These are phyloP conservation scores for Macadamia integrifolia DNA, from an alignment of 164 flowering plant species.

Conservation along the genomic window DNA sequence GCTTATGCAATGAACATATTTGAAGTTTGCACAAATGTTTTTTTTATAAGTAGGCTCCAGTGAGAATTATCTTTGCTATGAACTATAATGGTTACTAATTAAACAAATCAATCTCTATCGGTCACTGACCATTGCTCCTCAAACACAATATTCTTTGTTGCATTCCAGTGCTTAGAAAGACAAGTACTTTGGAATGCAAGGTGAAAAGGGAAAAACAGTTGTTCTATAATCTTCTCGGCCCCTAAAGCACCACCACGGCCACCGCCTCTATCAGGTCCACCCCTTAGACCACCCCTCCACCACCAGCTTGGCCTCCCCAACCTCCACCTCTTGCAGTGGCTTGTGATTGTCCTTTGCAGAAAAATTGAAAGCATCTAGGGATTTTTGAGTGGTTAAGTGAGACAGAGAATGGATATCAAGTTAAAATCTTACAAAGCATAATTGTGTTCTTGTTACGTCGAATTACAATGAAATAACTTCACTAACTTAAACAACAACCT, in stretches of 20 bases:
- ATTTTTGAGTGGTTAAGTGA: too few species aligned
- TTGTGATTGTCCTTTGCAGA: conserved; percentile 36
- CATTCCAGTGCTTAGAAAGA: not conserved
- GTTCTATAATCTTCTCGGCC: conserved; percentile 22
- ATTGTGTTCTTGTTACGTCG: too few species aligned
- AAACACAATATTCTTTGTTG: not conserved
- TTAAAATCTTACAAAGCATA: too few species aligned
- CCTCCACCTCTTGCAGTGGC: conserved; percentile 31
- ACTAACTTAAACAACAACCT: not conserved
- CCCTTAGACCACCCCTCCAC: conserved; percentile 43
- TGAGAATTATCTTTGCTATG: too few species aligned
- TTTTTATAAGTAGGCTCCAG: too few species aligned
- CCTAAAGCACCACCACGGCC: conserved; percentile 51
- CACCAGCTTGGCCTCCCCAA: conserved; percentile 43
- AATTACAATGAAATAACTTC: too few species aligned
- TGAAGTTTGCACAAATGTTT: too few species aligned
- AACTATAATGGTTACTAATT: too few species aligned
- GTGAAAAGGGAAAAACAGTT: not conserved
- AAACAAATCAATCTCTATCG: not conserved
- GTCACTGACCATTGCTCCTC: not conserved
- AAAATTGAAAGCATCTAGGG: not conserved
- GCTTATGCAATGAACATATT: too few species aligned
- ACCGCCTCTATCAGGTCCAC: conserved; percentile 43
- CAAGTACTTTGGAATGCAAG: not conserved
- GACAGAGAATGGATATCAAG: too few species aligned